Evolutionary conservation across 164 flowering plant species (phyloP).

Genomic region (Tetracentron sinense): DNA sequence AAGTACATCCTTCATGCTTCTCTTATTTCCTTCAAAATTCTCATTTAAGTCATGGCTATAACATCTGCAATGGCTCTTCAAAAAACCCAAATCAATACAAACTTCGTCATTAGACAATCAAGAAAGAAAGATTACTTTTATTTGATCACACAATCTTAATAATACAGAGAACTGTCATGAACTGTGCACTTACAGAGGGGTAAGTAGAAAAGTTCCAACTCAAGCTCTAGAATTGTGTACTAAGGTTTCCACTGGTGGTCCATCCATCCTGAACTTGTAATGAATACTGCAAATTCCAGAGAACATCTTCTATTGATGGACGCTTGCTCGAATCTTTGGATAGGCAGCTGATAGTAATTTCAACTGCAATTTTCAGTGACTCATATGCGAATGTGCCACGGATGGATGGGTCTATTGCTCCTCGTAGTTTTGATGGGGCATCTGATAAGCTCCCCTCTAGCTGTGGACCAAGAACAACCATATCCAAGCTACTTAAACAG

Average conservation of each 20-base stretch:
- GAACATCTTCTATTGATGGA: conserved; percentile 83
- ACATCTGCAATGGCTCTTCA: too few species aligned
- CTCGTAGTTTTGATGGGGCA: conserved; percentile 38
- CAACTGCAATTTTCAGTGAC: conserved; percentile 60
- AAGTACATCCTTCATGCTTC: too few species aligned
- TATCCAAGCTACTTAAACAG: too few species aligned
- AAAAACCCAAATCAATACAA: too few species aligned
- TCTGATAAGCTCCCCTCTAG: conserved; percentile 52
- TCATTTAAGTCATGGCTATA: too few species aligned
- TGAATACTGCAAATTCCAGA: conserved; percentile 92
- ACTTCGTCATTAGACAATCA: too few species aligned
- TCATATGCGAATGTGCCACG: conserved; percentile 61
- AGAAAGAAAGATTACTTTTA: too few species aligned
- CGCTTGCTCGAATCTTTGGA: conserved; percentile 43
- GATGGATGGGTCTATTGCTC: conserved; percentile 45
- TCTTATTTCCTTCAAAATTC: too few species aligned
- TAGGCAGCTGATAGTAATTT: conserved; percentile 63
- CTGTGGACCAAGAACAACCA: conserved; percentile 31
- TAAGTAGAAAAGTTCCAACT: not conserved
- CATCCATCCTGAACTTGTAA: conserved; percentile 87
- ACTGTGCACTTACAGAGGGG: not conserved
- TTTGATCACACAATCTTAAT: too few species aligned
- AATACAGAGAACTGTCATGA: not conserved
- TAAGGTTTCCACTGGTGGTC: conserved; percentile 56
- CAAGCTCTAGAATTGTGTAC: conserved; percentile 20